Conservation (phyloP, 129 eudicot species). For the Glebionis coronaria region DNA sequence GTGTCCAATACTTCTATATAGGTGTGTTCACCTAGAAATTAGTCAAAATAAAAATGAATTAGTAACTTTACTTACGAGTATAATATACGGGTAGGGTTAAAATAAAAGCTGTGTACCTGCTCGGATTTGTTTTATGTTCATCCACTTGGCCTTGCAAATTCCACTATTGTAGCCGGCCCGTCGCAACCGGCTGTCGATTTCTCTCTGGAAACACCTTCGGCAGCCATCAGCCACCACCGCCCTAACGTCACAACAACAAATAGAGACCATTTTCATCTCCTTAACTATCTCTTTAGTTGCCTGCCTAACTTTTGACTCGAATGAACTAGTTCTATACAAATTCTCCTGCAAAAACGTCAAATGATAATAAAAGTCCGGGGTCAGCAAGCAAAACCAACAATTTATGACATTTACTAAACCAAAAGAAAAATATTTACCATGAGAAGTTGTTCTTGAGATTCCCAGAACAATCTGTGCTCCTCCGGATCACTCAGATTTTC, state of each 20-base stretch:
- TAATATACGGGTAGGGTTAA: background rate
- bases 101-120: slow-evolving; percentile 39
- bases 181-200: slow-evolving; percentile 38
- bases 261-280: too few relatives aligned
- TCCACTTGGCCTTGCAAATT: slow-evolving; percentile 78
- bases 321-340: slow-evolving; percentile 44
- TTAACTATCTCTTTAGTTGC: slow-evolving; percentile 26
- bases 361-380: slow-evolving; percentile 36
- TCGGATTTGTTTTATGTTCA: slow-evolving; percentile 37
- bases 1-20: slow-evolving; percentile 62
- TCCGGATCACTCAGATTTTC: slow-evolving; percentile 31
- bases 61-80: too few relatives aligned
- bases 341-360: slow-evolving; percentile 45
- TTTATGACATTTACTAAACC: background rate
- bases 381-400: slow-evolving; percentile 43
- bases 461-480: slow-evolving; percentile 55
- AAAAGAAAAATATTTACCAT: slow-evolving; percentile 29
- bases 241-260: too few relatives aligned
- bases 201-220: slow-evolving; percentile 16
- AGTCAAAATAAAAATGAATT: background rate
- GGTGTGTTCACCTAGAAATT: slow-evolving; percentile 54
- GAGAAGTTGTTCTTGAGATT: slow-evolving; percentile 53
- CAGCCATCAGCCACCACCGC: too few relatives aligned
- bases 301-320: slow-evolving; percentile 53
- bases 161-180: slow-evolving; percentile 42